Conservation (phyloP, 164 flowering plant genomes). For the Houttuynia cordata region DNA sequence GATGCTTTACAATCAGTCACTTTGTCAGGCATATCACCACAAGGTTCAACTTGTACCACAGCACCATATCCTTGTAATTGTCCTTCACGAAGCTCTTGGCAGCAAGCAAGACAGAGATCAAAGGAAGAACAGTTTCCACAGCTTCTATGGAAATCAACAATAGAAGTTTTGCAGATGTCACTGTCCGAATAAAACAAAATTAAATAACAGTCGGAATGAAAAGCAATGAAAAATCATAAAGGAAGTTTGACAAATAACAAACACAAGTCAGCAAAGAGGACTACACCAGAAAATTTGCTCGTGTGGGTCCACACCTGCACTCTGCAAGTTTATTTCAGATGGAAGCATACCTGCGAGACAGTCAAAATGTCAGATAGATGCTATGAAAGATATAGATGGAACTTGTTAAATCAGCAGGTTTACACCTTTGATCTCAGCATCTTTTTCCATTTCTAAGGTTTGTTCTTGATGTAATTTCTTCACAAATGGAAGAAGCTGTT, state of each 20-base stretch:
- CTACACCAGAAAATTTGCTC: constrained; percentile 10
- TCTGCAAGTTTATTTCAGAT: constrained; percentile 4
- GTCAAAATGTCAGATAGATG: constrained; percentile 5
- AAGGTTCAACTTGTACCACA: constrained; percentile 15
- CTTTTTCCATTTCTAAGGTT: constrained; percentile 36
- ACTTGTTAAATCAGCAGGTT: neutral
- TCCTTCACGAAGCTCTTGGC: constrained; percentile 10
- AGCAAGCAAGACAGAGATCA: constrained; percentile 15
- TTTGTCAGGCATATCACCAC: neutral
- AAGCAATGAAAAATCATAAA: neutral
- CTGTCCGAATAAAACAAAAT: constrained; percentile 8
- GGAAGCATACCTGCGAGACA: constrained; percentile 3
- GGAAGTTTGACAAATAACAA: neutral
- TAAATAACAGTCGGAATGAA: too few species aligned
- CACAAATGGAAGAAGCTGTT: constrained; percentile 45
- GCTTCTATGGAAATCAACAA: constrained; percentile 12
- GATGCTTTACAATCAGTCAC: neutral
- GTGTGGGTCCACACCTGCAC: neutral
- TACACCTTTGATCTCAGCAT: constrained; percentile 43
- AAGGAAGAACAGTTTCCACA: constrained; percentile 9
- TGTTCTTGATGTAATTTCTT: constrained; percentile 47
- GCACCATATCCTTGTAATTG: constrained; percentile 16
- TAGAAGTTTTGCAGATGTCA: constrained; percentile 12
- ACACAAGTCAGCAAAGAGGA: neutral
- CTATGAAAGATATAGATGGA: neutral